Evolutionary conservation across 2,329 filamentous ascomycete species (phyloP), one percentile per base, ranked within the genome.

Genomic region (Alternaria sp.): DNA sequence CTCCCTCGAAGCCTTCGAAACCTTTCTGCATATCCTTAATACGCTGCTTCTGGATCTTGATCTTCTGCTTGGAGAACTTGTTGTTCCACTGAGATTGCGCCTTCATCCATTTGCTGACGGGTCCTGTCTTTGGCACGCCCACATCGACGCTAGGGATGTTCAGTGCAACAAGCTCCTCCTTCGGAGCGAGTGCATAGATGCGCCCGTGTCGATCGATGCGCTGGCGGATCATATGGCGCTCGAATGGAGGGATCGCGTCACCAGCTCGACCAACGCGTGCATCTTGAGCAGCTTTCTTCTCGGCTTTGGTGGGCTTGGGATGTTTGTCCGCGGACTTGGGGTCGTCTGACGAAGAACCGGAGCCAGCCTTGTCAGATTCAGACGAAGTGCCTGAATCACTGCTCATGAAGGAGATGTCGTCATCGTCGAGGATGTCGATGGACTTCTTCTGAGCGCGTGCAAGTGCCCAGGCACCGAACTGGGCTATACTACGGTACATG

Each of bases 391-490:
- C 69, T 1, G 78, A 76, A 2, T 89, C 90, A 11, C 75, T 82
- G 1, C 92, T 93, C 51, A 94, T 91, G 26, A 93, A 81, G 0
- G 92, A 95, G 52, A 93, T 87, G 11, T 87, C 84, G 68, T 94
- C 91, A 63, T 96, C 92, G 64, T 94, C 90, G 36, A 91, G 79
- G 36, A 97, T 95, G 17, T 96, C 91, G 58, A 97, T 94, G 1
- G 88, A 88, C 1, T 86, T 88, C 63, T 93, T 86, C 75, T 97
- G 94, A 0, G 93, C 93, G 68, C 90, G 86, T 1, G 94, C 93
- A 21, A 97, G 85, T 0, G 91, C 91, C 94, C 94, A 98, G 0
- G 94, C 93, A 3, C 93, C 91, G 74, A 99, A 98, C 70, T 97
- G 95, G 0, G 96, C 92, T 56, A 97, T 89, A 1, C 93, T 92